Evolutionary conservation across 495 filamentous ascomycete species (phyloP).

Genomic region (Tuber brumale): DNA sequence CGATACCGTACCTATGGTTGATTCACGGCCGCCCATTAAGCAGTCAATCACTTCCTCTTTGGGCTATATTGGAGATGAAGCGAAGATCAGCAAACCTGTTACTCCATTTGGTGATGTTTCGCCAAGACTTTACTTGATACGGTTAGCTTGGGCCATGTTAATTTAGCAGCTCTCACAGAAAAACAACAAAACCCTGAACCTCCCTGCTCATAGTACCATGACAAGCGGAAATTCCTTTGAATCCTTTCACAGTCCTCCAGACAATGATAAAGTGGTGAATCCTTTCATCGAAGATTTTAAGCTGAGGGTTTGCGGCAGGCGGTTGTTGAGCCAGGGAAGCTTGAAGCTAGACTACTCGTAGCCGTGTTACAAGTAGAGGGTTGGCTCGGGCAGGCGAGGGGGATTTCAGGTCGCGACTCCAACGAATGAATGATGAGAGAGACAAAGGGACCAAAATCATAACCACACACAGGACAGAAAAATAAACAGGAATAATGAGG

Average conservation of each 20-base stretch:
- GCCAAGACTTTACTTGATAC: background rate
- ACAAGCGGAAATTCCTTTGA: background rate
- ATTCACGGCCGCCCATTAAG: background rate
- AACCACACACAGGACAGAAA: background rate
- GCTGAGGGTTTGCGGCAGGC: background rate
- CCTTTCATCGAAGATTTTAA: background rate
- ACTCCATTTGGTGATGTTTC: background rate
- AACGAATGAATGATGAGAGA: background rate
- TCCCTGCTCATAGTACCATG: background rate
- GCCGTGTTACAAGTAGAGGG: background rate
- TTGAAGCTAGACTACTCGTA: too few relatives aligned
- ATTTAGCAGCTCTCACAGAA: background rate
- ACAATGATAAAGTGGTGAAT: background rate
- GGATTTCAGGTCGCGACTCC: background rate
- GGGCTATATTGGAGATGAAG: background rate
- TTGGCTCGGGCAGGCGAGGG: background rate
- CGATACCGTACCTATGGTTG: background rate
- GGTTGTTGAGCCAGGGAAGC: background rate
- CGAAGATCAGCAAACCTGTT: background rate
- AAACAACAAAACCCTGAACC: background rate
- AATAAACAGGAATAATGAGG: background rate
- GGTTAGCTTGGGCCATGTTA: background rate
- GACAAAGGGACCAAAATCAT: background rate
- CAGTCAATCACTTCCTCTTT: background rate
- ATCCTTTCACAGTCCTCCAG: background rate